Percentiles rank a stretch among this genome's conserved stretches.
These are phyloP conservation scores for Talaromyces amestolkiae DNA, from an alignment of 2,329 filamentous ascomycete species.

Conservation along the genomic window DNA sequence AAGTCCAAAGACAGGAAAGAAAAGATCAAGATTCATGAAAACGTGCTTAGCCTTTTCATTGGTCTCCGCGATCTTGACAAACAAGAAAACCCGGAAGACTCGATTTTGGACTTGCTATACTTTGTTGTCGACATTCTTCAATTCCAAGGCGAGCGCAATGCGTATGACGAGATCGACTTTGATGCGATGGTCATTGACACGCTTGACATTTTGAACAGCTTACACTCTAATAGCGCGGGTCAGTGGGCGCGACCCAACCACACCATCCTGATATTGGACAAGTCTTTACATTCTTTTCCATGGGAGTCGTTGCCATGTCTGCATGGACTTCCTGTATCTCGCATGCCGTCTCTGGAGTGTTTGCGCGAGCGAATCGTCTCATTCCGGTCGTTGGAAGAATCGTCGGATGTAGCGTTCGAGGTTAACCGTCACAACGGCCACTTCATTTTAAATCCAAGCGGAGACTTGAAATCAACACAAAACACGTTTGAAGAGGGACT, in stretches of 20 bases:
- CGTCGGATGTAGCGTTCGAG: conserved; percentile 46
- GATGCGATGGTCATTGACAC: conserved; percentile 87
- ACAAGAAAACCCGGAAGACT: conserved; percentile 78
- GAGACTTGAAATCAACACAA: conserved; percentile 79
- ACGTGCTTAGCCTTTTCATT: conserved; percentile 83
- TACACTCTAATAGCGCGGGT: conserved; percentile 57
- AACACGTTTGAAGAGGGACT: conserved; percentile 68
- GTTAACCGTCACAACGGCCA: conserved; percentile 47
- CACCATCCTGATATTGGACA: conserved; percentile 87
- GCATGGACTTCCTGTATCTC: conserved; percentile 72
- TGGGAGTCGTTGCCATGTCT: conserved; percentile 96
- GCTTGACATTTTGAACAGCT: conserved; percentile 75
- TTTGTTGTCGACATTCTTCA: conserved; percentile 96
- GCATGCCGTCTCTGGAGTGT: conserved; percentile 81
- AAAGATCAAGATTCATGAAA: conserved; percentile 57
- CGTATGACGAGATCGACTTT: conserved; percentile 97
- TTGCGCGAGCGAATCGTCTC: conserved; percentile 73
- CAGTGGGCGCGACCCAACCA: conserved; percentile 50
- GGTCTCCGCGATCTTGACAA: conserved; percentile 72
- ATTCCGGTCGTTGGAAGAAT: conserved; percentile 27
- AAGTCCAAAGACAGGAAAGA: conserved; percentile 53
- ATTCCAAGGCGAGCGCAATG: conserved; percentile 93
- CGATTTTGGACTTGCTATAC: conserved; percentile 87
- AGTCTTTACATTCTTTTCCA: conserved; percentile 83
- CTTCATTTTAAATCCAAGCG: conserved; percentile 86